phyloP scores from a whole-genome alignment of 2,329 filamentous ascomycete genomes.

The Penicillium capsulatum region DNA sequence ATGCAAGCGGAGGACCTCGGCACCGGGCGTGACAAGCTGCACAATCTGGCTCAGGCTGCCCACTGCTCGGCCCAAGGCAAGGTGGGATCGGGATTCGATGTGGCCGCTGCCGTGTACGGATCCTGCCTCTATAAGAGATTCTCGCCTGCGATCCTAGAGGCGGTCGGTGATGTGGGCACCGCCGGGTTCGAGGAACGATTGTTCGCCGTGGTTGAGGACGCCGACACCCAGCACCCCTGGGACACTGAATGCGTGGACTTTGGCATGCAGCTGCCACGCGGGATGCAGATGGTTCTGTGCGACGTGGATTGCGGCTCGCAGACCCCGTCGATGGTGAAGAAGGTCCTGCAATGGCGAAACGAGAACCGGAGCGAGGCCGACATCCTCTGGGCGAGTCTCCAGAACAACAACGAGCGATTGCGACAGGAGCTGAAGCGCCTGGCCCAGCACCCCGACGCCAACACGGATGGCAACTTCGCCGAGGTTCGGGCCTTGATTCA shows the following conservation, averaged over 20 bases:
- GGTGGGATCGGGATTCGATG: constrained; percentile 91
- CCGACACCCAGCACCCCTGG: constrained; percentile 56
- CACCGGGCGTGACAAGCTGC: constrained; percentile 59
- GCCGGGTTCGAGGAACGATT: constrained; percentile 65
- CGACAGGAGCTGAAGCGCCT: constrained; percentile 58
- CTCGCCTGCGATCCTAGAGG: constrained; percentile 68
- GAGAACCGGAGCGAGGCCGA: constrained; percentile 61
- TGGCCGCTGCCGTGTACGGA: constrained; percentile 87
- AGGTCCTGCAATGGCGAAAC: constrained; percentile 77
- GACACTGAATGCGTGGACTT: constrained; percentile 72
- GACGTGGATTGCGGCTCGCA: constrained; percentile 93
- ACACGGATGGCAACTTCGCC: constrained; percentile 45
- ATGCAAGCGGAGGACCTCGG: constrained; percentile 44
- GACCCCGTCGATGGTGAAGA: constrained; percentile 93
- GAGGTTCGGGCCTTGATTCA: constrained; percentile 51
- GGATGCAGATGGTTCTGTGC: constrained; percentile 80
- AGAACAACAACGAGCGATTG: constrained; percentile 68
- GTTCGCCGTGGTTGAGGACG: constrained; percentile 61
- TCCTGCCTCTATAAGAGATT: constrained; percentile 91
- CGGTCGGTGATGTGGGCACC: constrained; percentile 62
- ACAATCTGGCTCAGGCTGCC: constrained; percentile 89
- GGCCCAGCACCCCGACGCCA: constrained; percentile 43
- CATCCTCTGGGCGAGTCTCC: constrained; percentile 69
- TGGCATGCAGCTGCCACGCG: constrained; percentile 65
- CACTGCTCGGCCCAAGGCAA: constrained; percentile 97